These are phyloP conservation scores for Rhododendron mucronatum DNA, from an alignment of 148 eudicot genomes.

Conservation along the genomic window DNA sequence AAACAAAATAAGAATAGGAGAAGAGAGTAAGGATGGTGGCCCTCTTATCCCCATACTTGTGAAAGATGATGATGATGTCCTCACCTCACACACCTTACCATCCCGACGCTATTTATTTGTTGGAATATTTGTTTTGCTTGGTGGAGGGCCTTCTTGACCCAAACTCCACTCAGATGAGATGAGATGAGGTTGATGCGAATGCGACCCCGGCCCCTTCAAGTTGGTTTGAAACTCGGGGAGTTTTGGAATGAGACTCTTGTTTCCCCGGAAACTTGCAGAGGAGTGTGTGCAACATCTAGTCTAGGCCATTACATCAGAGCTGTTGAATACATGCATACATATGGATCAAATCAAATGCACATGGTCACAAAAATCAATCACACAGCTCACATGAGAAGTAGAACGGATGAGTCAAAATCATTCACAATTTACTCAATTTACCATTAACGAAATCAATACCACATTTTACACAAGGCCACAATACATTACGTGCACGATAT, in stretches of 20 bases:
- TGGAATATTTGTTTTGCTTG: neutral
- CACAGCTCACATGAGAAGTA: neutral
- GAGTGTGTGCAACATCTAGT: neutral
- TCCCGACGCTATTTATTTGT: neutral
- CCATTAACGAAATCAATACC: neutral
- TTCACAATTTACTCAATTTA: neutral
- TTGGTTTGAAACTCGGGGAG: neutral
- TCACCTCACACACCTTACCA: conserved; percentile 4
- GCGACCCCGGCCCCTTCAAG: neutral
- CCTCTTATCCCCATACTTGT: neutral
- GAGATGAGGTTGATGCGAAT: neutral
- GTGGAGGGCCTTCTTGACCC: neutral
- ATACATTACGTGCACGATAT: neutral
- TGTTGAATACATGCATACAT: neutral
- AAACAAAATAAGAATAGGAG: neutral
- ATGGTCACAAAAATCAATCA: neutral
- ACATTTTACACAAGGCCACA: neutral
- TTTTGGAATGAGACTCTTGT: neutral
- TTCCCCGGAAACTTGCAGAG: neutral
- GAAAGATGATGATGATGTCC: neutral
- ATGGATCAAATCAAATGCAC: neutral
- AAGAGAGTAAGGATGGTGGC: neutral
- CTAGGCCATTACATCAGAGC: neutral
- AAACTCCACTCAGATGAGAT: neutral
- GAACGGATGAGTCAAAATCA: neutral